These are phyloP conservation scores for Backusella liffmaniae DNA, from an alignment of 192 early-diverging fungal species.

Conservation along the genomic window DNA sequence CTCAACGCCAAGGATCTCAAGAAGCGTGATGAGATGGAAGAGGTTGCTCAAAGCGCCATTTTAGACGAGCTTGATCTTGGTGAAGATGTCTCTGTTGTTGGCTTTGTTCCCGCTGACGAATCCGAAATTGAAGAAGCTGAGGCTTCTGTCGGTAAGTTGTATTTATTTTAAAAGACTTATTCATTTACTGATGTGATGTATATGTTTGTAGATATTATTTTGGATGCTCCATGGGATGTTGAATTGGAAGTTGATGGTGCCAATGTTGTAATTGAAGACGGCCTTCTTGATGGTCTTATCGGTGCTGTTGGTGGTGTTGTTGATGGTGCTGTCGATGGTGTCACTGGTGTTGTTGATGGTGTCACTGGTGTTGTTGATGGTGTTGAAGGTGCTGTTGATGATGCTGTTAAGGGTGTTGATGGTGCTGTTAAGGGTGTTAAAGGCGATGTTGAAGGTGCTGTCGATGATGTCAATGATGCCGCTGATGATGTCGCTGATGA, in stretches of 20 bases:
- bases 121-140: background rate
- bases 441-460: background rate
- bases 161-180: background rate
- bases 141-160: background rate
- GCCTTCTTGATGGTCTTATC: background rate
- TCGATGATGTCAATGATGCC: background rate
- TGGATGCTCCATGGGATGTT: background rate
- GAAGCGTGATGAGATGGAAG: background rate
- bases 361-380: too few species aligned
- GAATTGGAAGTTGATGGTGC: background rate
- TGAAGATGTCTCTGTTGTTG: background rate
- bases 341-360: too few species aligned
- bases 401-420: too few species aligned
- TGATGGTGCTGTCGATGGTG: background rate
- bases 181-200: background rate
- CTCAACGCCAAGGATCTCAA: conserved; percentile 1
- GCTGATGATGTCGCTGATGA: background rate
- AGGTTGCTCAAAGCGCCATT: background rate
- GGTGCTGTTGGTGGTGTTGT: background rate
- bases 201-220: background rate
- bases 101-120: background rate
- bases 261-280: background rate
- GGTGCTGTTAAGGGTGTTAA: background rate
- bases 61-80: background rate
- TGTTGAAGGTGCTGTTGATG: too few species aligned